Evolutionary conservation across 768 basidiomycete species (phyloP).

Genomic region (Collybiopsis confluens): DNA sequence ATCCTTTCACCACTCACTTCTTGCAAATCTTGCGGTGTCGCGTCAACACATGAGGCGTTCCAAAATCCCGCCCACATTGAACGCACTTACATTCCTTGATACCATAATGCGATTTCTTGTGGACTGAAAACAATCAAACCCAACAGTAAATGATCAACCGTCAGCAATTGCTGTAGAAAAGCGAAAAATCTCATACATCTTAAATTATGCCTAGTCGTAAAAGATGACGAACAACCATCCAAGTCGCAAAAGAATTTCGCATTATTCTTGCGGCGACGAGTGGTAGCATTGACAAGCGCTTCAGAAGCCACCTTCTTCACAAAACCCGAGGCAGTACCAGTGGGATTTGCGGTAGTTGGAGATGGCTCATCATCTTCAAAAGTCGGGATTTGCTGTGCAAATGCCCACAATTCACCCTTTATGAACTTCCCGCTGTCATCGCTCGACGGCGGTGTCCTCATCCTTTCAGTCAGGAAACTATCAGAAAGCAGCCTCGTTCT

Average conservation of each 20-base stretch:
- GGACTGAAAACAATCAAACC: background rate
- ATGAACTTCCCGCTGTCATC: constrained; percentile 1
- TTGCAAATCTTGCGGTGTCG: too few relatives aligned
- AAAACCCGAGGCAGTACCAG: background rate
- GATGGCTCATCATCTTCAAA: constrained; percentile 3
- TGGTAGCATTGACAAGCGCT: constrained; percentile 3
- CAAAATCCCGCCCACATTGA: constrained; percentile 8
- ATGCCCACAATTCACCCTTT: background rate
- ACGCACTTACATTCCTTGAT: constrained; percentile 4
- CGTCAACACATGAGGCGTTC: constrained; percentile 2
- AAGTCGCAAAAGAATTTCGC: background rate
- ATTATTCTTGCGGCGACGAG: background rate
- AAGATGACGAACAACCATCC: constrained; percentile 3
- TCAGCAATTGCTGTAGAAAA: background rate
- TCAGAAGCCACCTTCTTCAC: constrained; percentile 5
- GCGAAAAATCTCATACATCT: background rate
- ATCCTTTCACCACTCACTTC: too few relatives aligned
- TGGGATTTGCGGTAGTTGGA: background rate
- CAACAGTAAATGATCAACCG: background rate
- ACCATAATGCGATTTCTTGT: constrained; percentile 8
- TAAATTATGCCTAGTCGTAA: constrained; percentile 9
- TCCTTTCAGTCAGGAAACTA: background rate
- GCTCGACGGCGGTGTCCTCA: background rate
- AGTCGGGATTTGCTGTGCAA: constrained; percentile 2
- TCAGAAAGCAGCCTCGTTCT: background rate